A percentile compares a stretch with the other conserved stretches of the same genome.
Evolutionary conservation across 2,329 filamentous ascomycete genomes (phyloP).

Genomic region (Colletotrichum melonis): DNA sequence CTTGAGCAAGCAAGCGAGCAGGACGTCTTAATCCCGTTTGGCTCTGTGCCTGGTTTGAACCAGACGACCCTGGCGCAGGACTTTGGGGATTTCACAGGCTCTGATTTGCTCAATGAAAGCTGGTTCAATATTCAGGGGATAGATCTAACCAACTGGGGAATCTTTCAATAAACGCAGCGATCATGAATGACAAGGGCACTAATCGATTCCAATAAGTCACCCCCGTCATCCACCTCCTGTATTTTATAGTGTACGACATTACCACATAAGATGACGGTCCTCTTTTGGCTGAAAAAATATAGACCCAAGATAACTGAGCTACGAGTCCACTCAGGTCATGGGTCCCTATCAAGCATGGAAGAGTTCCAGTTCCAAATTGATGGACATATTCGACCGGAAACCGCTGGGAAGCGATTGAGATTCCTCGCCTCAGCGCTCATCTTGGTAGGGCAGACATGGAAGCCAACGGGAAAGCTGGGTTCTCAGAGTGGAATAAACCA

Average conservation of each 20-base stretch:
- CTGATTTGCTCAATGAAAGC: conserved; percentile 2
- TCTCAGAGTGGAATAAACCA: too few species aligned
- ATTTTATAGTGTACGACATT: neutral
- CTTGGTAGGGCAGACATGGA: too few species aligned
- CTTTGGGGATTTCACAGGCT: conserved; percentile 7
- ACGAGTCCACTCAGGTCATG: too few species aligned
- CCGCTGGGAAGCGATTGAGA: too few species aligned
- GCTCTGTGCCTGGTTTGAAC: neutral
- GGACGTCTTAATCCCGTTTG: neutral
- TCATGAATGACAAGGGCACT: neutral
- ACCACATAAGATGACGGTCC: too few species aligned
- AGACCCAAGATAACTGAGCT: too few species aligned
- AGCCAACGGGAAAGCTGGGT: too few species aligned
- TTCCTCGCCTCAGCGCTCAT: too few species aligned
- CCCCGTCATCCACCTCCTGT: neutral
- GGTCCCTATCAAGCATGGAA: too few species aligned
- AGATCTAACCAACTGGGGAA: neutral
- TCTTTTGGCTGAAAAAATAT: too few species aligned
- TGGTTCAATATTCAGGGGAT: conserved; percentile 22
- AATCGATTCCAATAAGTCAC: neutral
- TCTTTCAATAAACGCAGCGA: neutral
- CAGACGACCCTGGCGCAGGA: conserved; percentile 11
- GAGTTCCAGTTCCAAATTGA: too few species aligned
- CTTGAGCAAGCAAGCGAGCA: neutral
- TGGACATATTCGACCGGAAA: too few species aligned